phyloP scores from a whole-genome alignment of 2,329 filamentous ascomycete genomes.

The Stemphylium beticola region DNA sequence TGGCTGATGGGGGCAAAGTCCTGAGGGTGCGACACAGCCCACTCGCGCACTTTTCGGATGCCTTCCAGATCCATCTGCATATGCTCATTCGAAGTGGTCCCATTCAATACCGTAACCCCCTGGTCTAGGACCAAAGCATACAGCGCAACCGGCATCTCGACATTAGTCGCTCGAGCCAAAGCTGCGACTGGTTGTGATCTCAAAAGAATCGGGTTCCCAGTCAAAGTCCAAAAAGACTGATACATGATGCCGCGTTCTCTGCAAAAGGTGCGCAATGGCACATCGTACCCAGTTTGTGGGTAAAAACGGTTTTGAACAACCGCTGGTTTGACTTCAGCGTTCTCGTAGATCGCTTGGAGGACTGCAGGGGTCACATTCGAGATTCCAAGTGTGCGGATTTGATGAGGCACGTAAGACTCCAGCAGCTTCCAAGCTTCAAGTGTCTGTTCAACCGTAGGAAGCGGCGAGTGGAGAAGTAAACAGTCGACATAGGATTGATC shows the following conservation, averaged over 20 bases:
- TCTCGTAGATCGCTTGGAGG: conserved; percentile 60
- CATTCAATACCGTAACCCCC: conserved; percentile 60
- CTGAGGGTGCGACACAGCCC: conserved; percentile 53
- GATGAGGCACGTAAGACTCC: conserved; percentile 68
- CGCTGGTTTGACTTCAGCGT: conserved; percentile 59
- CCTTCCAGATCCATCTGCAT: conserved; percentile 62
- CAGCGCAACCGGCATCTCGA: conserved; percentile 58
- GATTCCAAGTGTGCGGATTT: conserved; percentile 72
- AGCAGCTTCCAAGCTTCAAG: conserved; percentile 70
- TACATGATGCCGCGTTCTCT: conserved; percentile 60
- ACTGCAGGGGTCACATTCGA: conserved; percentile 71
- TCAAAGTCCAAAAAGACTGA: conserved; percentile 68
- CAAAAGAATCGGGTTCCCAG: conserved; percentile 62
- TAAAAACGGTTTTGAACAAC: conserved; percentile 82
- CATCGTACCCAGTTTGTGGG: conserved; percentile 64
- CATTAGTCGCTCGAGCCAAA: conserved; percentile 55
- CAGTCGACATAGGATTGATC: conserved; percentile 62
- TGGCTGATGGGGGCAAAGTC: conserved; percentile 54
- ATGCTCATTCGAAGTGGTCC: conserved; percentile 59
- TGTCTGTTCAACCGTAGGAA: conserved; percentile 59
- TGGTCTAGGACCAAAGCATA: conserved; percentile 64
- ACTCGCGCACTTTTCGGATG: conserved; percentile 50
- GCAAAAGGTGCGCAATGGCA: conserved; percentile 64
- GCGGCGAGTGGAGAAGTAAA: conserved; percentile 65
- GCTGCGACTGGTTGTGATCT: conserved; percentile 55